Percentiles rank a stretch among this genome's conserved stretches.
Evolutionary conservation across 305 asterid genomes (phyloP).

Genomic region (Fraxinus sp.): DNA sequence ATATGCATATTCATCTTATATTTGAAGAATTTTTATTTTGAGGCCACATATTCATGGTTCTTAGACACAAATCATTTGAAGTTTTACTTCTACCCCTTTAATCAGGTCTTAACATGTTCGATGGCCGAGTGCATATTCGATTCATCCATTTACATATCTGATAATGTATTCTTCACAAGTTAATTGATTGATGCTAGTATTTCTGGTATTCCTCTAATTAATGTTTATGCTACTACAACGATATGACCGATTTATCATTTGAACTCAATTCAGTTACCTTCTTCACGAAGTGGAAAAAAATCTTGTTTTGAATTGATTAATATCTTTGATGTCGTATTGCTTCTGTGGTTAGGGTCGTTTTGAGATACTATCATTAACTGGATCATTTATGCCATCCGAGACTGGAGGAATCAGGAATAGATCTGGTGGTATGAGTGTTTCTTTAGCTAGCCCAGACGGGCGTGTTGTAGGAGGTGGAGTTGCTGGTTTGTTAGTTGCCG

Average conservation of each 20-base stretch:
- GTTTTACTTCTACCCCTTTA: not conserved
- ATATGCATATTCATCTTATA: not conserved
- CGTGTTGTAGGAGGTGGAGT: conserved; percentile 86
- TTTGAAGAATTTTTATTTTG: not conserved
- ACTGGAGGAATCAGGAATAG: conserved; percentile 70
- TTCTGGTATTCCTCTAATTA: not conserved
- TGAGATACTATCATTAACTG: conserved; percentile 73
- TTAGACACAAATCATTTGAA: not conserved
- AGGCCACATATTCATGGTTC: not conserved
- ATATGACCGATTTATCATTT: not conserved
- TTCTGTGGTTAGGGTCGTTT: conserved; percentile 62
- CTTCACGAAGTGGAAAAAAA: not conserved
- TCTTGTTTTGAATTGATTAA: not conserved
- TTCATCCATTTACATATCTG: not conserved
- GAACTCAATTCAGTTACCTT: not conserved
- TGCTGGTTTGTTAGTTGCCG: conserved; percentile 74
- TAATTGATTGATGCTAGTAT: not conserved
- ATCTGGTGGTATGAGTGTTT: conserved; percentile 85
- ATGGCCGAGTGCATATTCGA: not conserved
- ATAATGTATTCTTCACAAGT: not conserved
- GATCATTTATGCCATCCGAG: conserved; percentile 76
- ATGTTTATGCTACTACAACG: not conserved
- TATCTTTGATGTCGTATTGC: not conserved
- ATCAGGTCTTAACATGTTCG: not conserved
- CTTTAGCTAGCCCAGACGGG: conserved; percentile 80